These are phyloP conservation scores for Zygnema circumcarinatum DNA, from an alignment of 139 green algal species.

Conservation along the genomic window DNA sequence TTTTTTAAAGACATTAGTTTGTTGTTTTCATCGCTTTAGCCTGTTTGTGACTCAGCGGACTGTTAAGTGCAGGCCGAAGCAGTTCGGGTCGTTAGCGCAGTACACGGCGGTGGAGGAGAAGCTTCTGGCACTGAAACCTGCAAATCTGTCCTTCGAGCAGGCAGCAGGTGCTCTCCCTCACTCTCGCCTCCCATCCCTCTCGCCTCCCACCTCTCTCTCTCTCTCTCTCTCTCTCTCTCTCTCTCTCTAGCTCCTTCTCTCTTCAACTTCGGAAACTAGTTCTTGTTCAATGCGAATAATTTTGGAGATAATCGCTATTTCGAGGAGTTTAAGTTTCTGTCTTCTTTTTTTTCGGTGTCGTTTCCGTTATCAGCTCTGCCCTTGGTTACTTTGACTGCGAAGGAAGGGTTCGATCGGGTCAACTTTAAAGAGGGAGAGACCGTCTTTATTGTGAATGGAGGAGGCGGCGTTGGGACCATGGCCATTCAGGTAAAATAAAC, in stretches of 20 bases:
- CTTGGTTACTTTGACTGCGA: constrained; percentile 15
- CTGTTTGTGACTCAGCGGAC: too few species aligned
- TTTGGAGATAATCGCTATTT: too few species aligned
- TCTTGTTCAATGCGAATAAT: not conserved
- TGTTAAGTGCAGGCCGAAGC: constrained; percentile 42
- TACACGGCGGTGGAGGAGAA: constrained; percentile 44
- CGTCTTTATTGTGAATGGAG: constrained; percentile 38
- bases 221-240: not conserved
- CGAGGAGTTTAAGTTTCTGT: too few species aligned
- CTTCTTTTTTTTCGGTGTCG: not conserved
- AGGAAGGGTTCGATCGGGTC: constrained; percentile 18
- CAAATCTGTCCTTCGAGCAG: constrained; percentile 35
- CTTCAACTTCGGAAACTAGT: not conserved
- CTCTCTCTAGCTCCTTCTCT: not conserved
- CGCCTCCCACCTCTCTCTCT: not conserved
- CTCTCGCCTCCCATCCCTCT: not conserved
- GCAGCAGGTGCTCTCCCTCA: constrained; percentile 31
- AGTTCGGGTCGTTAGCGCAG: constrained; percentile 34
- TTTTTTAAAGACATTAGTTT: too few species aligned
- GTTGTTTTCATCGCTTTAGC: too few species aligned
- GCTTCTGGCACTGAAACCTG: constrained; percentile 38
- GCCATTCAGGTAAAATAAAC: constrained; percentile 46
- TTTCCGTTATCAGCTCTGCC: constrained; percentile 7
- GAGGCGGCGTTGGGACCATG: constrained; percentile 19
- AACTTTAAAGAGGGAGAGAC: constrained; percentile 37